Evolutionary conservation across 2,329 filamentous ascomycete genomes (phyloP), one percentile per base, ranked within the genome.

Genomic region (Epichloe aotearoae): DNA sequence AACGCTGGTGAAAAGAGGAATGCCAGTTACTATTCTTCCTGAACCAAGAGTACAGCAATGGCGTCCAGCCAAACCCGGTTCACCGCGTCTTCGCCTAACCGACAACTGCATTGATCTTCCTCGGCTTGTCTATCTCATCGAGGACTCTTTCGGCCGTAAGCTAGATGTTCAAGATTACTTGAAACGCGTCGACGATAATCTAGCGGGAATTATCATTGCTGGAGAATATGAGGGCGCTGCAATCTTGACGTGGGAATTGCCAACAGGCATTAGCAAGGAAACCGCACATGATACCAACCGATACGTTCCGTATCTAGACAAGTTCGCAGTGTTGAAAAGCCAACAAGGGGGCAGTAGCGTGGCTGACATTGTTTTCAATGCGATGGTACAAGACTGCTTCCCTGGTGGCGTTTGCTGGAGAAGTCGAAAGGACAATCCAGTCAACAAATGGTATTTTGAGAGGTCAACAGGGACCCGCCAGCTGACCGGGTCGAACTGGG

Each of bases 371-470:
- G 86, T 98, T 7, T 98, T 97, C 70, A 95, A 94, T 55, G 84
- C 89, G 36, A 95, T 98, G 86, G 88, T 95, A 5, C 79, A 86
- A 30, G 82, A 84, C 19, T 95, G 90, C 59, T 94, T 97, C 58
- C 90, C 90, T 0, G 69, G 80, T 2, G 93, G 93, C 1, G 86
- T 97, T 2, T 94, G 90, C 62, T 98, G 93, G 93, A 76, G 90
- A 51, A 94, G 87, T 63, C 75, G 93, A 48, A 85, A 84, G 61
- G 81, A 90, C 63, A 97, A 98, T 62, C 91, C 90, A 0, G 93
- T 98, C 4, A 98, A 98, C 64, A 96, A 96, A 64, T 98, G 93
- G 93, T 98, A 98, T 66, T 96, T 97, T 68, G 93, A 98, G 68
- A 77, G 93, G 46, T 88, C 87, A 2, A 72, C 79, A 46, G 93